A percentile compares a stretch with the other conserved stretches of the same genome.
Evolutionary conservation across 148 eudicot genomes (phyloP).

Genomic region (Polygonum aviculare): DNA sequence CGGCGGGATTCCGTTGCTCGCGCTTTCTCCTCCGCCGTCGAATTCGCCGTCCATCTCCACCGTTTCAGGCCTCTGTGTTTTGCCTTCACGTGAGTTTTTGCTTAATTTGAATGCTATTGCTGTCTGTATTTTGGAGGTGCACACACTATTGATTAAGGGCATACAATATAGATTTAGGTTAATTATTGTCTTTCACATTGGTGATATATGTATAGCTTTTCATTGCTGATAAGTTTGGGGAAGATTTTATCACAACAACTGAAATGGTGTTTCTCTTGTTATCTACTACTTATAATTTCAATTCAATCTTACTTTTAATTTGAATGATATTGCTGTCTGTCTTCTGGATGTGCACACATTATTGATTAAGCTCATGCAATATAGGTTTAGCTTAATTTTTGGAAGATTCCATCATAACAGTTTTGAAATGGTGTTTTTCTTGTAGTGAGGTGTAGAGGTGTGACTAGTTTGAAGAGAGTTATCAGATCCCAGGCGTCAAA

Average conservation of each 20-base stretch:
- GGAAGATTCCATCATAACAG: background rate
- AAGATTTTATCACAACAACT: no score
- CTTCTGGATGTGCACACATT: no score
- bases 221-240: background rate
- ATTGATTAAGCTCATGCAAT: no score
- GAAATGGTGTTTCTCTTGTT: background rate
- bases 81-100: background rate
- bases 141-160: background rate
- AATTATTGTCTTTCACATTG: background rate
- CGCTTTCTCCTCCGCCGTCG: background rate
- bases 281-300: no score
- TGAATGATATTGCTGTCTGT: no score
- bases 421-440: background rate
- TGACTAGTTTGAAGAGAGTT: constrained; percentile 23
- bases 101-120: background rate
- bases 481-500: constrained; percentile 53
- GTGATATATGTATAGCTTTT: background rate
- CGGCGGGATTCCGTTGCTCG: background rate
- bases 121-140: background rate
- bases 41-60: background rate
- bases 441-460: constrained; percentile 42
- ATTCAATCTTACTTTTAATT: no score
- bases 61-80: background rate
- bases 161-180: background rate
- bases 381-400: no score